A percentile compares a stretch with the other conserved stretches of the same genome.
These are phyloP conservation scores for Trichoderma pleuroti DNA, from an alignment of 2,329 filamentous ascomycete genomes.

Conservation along the genomic window DNA sequence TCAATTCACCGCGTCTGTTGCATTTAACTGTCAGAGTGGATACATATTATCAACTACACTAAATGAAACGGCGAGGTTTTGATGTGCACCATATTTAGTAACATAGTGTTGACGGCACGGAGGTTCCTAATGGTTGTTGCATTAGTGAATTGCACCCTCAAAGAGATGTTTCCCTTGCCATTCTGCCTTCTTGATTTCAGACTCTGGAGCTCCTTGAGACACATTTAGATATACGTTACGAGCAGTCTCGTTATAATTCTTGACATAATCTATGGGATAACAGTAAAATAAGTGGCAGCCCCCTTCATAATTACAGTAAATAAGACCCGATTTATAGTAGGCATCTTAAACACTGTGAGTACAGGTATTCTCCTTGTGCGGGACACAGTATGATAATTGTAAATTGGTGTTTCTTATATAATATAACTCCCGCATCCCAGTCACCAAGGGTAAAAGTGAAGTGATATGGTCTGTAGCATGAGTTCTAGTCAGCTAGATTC, in stretches of 20 bases:
- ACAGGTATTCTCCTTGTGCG: background rate
- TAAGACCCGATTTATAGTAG: background rate
- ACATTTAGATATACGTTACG: background rate
- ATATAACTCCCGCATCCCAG: no score
- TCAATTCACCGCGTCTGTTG: background rate
- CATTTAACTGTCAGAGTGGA: background rate
- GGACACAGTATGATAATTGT: no score
- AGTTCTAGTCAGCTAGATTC: background rate
- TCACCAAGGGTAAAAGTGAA: background rate
- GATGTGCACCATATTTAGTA: background rate
- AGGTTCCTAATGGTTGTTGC: background rate
- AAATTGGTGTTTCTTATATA: no score
- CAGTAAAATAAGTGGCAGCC: background rate
- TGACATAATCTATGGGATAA: background rate
- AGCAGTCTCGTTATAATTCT: background rate
- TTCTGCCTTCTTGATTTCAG: background rate
- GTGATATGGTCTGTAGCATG: no score
- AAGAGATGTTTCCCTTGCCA: background rate
- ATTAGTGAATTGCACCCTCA: background rate
- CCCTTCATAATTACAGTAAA: background rate
- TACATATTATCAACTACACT: background rate
- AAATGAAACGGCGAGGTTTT: background rate
- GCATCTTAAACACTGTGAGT: no score
- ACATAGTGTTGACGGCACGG: background rate
- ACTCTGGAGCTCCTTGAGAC: background rate